Percentiles rank a stretch among this genome's conserved stretches.
Conservation (phyloP, 2,329 filamentous ascomycete genomes). For the Epicoccum sorghinum region DNA sequence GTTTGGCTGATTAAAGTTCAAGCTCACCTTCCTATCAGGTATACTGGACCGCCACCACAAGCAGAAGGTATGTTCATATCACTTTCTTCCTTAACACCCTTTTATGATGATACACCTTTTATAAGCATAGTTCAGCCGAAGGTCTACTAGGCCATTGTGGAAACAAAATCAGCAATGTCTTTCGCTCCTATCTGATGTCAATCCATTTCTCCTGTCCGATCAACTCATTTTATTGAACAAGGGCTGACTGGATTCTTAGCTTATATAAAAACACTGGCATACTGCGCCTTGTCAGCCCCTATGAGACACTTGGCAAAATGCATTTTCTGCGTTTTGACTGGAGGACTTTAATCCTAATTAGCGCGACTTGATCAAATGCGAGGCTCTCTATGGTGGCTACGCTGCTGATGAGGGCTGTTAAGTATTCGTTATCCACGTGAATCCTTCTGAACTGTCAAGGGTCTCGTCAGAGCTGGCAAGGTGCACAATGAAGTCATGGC, state of each 20-base stretch:
- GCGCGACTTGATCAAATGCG: too few species aligned
- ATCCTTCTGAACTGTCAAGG: too few species aligned
- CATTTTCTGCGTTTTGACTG: too few species aligned
- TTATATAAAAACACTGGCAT: not conserved
- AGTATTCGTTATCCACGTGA: too few species aligned
- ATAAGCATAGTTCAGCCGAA: slow-evolving; percentile 54
- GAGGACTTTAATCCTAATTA: too few species aligned
- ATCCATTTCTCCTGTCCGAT: not conserved
- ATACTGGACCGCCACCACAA: too few species aligned
- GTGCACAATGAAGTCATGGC: not conserved
- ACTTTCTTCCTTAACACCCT: slow-evolving; percentile 15
- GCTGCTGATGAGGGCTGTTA: too few species aligned
- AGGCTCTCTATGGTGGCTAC: too few species aligned
- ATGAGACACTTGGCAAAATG: too few species aligned
- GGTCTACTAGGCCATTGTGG: slow-evolving; percentile 46
- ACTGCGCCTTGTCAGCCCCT: too few species aligned
- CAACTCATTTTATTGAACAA: slow-evolving; percentile 4
- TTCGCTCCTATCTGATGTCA: slow-evolving; percentile 52
- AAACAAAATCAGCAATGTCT: slow-evolving; percentile 49
- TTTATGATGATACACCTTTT: slow-evolving; percentile 47
- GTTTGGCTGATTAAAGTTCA: not conserved
- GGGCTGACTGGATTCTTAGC: slow-evolving; percentile 7
- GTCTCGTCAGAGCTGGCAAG: too few species aligned
- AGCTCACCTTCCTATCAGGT: not conserved
- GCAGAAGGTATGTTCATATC: slow-evolving; percentile 31